Conservation (phyloP, 202 grass and related monocot species). For the Panicum virgatum region DNA sequence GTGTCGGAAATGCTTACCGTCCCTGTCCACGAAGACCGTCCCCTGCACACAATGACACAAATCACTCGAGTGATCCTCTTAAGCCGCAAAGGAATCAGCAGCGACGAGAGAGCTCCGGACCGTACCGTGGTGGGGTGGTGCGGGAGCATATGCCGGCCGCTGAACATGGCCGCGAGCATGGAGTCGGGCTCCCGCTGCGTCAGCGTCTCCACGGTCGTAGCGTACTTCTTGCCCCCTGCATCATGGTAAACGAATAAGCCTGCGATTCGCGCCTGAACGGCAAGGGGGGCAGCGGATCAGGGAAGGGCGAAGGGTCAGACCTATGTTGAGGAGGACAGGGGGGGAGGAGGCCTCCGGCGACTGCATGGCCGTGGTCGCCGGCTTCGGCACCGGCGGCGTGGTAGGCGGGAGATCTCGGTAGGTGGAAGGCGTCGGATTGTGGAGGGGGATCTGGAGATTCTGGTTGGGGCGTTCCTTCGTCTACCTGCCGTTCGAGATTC, state of each 20-base stretch:
- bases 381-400: slow-evolving; percentile 14
- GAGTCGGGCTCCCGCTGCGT: slow-evolving; percentile 83
- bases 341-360: slow-evolving; percentile 40
- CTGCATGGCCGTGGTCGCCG: slow-evolving; percentile 37
- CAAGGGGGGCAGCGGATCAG: background rate
- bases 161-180: slow-evolving; percentile 95
- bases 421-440: background rate
- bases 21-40: slow-evolving; percentile 85
- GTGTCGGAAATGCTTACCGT: slow-evolving; percentile 89
- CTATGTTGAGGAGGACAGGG: slow-evolving; percentile 74
- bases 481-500: too few species aligned
- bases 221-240: slow-evolving; percentile 77
- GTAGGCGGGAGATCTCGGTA: too few species aligned
- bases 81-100: background rate
- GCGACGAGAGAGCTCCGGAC: background rate
- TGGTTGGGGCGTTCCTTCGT: slow-evolving; percentile 9
- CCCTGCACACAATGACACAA: slow-evolving; percentile 52
- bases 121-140: slow-evolving; percentile 51
- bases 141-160: slow-evolving; percentile 70
- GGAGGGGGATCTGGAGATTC: slow-evolving; percentile 11
- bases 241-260: background rate
- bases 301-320: slow-evolving; percentile 30
- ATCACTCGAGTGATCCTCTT: slow-evolving; percentile 1
- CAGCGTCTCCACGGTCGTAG: slow-evolving; percentile 83
- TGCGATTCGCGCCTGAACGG: background rate